A percentile compares a stretch with the other conserved stretches of the same genome.
Evolutionary conservation across 2,329 filamentous ascomycete genomes (phyloP).

Genomic region (Penicillium oxalicum): DNA sequence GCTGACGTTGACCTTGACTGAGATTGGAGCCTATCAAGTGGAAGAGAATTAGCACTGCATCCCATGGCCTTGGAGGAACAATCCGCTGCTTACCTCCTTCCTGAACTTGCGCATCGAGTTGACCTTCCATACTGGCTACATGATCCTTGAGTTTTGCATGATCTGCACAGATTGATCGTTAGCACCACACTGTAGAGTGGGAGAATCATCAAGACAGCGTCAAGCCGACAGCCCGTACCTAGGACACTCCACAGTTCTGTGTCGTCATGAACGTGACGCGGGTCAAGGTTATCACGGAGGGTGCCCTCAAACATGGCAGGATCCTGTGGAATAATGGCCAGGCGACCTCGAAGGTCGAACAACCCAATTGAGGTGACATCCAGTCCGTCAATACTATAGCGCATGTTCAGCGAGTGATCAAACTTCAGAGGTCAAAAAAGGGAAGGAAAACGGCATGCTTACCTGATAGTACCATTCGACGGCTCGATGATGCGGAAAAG

Average conservation of each 20-base stretch:
- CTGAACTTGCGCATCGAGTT: constrained; percentile 81
- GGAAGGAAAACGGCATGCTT: constrained; percentile 12
- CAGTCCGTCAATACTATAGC: constrained; percentile 68
- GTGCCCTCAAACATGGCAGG: constrained; percentile 92
- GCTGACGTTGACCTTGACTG: constrained; percentile 88
- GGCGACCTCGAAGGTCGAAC: constrained; percentile 75
- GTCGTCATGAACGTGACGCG: constrained; percentile 90
- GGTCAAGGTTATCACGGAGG: constrained; percentile 91
- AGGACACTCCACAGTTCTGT: constrained; percentile 95
- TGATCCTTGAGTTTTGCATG: constrained; percentile 92
- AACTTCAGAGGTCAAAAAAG: constrained; percentile 11
- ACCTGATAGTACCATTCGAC: constrained; percentile 65
- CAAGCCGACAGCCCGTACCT: constrained; percentile 46
- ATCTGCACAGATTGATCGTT: constrained; percentile 50
- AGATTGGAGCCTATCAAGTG: constrained; percentile 73
- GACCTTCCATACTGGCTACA: constrained; percentile 76
- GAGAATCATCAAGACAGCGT: constrained; percentile 32
- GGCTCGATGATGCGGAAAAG: constrained; percentile 96
- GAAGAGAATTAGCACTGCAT: constrained; percentile 9
- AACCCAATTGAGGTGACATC: constrained; percentile 88
- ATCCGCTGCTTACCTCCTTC: constrained; percentile 70
- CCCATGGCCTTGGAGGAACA: not conserved
- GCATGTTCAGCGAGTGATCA: not conserved
- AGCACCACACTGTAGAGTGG: constrained; percentile 27
- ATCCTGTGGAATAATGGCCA: constrained; percentile 97